Conservation (phyloP, 306 rosid species). For the Cucumis melo region DNA sequence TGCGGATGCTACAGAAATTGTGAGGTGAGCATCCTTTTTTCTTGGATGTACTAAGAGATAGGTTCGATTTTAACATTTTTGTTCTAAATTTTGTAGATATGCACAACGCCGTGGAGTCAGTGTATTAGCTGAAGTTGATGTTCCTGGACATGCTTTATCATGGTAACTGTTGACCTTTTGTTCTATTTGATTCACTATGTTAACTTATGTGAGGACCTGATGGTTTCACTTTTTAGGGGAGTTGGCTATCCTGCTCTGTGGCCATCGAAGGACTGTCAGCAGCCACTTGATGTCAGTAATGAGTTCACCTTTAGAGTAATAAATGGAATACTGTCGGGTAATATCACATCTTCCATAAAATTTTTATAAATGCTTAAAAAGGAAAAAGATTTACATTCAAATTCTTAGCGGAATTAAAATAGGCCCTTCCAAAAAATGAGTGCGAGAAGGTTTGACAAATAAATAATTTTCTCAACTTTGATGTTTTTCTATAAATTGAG, state of each 20-base stretch:
- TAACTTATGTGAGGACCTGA: conserved; percentile 3
- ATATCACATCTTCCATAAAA: not conserved
- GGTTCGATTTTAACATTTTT: not conserved
- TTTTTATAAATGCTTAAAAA: not conserved
- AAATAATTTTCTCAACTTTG: not conserved
- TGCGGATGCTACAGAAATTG: conserved; percentile 26
- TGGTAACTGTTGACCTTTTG: conserved; percentile 13
- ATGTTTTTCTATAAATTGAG: not conserved
- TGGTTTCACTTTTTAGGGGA: conserved; percentile 18
- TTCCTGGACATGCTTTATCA: conserved; percentile 32
- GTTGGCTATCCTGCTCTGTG: conserved; percentile 29
- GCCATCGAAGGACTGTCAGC: conserved; percentile 28
- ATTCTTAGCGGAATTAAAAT: not conserved
- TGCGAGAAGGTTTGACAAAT: not conserved
- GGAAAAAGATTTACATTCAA: not conserved
- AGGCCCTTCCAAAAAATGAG: not conserved
- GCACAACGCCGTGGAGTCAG: conserved; percentile 26
- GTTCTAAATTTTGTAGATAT: conserved; percentile 12
- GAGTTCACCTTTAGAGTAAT: conserved; percentile 24
- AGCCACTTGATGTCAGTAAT: conserved; percentile 37
- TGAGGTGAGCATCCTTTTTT: conserved; percentile 12
- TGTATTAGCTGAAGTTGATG: conserved; percentile 31
- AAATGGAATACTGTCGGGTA: conserved; percentile 29
- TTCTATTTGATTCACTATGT: not conserved
- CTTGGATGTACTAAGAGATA: not conserved